Conservation (phyloP, 345 rosid genomes). For the Crucihimalaya himalaica region DNA sequence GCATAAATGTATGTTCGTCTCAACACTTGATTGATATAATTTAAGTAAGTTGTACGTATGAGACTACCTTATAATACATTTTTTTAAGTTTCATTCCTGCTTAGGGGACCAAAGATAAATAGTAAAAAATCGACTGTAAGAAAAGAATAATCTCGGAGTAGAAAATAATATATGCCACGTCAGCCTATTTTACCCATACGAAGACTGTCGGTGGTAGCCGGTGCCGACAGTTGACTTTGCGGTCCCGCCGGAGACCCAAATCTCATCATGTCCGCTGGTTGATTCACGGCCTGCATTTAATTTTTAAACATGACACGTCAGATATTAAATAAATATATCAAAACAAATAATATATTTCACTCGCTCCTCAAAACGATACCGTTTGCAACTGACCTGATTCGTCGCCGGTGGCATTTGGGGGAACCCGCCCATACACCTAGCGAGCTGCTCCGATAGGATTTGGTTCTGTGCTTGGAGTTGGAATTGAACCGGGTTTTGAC, state of each 20-base stretch:
- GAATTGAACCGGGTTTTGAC: conserved; percentile 46
- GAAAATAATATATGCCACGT: conserved; percentile 6
- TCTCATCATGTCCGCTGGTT: conserved; percentile 46
- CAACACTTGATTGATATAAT: not conserved
- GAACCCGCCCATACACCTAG: conserved; percentile 54
- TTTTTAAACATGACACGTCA: conserved; percentile 16
- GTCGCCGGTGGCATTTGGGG: conserved; percentile 49
- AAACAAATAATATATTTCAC: not conserved
- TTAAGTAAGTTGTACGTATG: not conserved
- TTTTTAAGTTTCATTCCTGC: not conserved
- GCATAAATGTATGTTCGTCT: not conserved
- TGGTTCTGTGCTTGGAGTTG: conserved; percentile 47
- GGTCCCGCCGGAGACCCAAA: conserved; percentile 49
- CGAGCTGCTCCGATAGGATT: conserved; percentile 54
- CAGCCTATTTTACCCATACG: conserved; percentile 30
- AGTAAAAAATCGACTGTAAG: not conserved
- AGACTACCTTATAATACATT: conserved; percentile 9
- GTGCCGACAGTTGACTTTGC: conserved; percentile 45
- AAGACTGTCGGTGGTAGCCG: conserved; percentile 44
- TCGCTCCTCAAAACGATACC: not conserved
- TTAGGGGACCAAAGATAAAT: conserved; percentile 9
- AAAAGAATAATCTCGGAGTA: not conserved
- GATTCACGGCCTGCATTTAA: conserved; percentile 44
- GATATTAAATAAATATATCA: not conserved
- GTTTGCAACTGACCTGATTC: conserved; percentile 48